phyloP scores from a whole-genome alignment of 2,329 filamentous ascomycete species.

The Thielaviopsis populi region DNA sequence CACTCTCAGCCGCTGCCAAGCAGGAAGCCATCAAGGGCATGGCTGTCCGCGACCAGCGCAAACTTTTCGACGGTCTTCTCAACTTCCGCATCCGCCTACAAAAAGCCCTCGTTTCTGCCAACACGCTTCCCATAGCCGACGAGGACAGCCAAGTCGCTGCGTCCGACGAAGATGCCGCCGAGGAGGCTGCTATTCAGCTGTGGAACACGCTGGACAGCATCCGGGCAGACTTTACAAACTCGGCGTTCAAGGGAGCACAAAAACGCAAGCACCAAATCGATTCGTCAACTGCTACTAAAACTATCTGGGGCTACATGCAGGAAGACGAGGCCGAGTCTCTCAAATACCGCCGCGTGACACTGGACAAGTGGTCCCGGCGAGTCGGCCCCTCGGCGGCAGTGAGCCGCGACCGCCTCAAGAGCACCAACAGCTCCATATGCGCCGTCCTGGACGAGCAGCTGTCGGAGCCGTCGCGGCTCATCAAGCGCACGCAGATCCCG shows the following conservation, averaged over 20 bases:
- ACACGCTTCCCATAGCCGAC: conserved; percentile 45
- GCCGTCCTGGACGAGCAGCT: conserved; percentile 55
- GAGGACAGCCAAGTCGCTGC: conserved; percentile 26
- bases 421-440: conserved; percentile 41
- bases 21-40: conserved; percentile 66
- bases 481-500: conserved; percentile 54
- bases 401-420: conserved; percentile 22
- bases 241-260: conserved; percentile 33
- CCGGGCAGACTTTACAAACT: conserved; percentile 27
- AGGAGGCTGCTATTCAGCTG: conserved; percentile 70
- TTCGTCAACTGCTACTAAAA: conserved; percentile 41
- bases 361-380: conserved; percentile 86
- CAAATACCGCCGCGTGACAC: conserved; percentile 49
- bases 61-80: conserved; percentile 72
- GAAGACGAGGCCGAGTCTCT: conserved; percentile 45
- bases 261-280: conserved; percentile 47
- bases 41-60: conserved; percentile 74
- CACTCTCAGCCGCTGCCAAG: conserved; percentile 16
- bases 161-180: conserved; percentile 47
- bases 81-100: conserved; percentile 87
- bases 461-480: conserved; percentile 46
- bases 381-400: conserved; percentile 33
- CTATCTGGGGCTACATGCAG: conserved; percentile 60
- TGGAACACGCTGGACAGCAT: conserved; percentile 67
- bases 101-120: conserved; percentile 71